Percentiles rank a stretch among this genome's conserved stretches.
These are phyloP conservation scores for Nicotiana tomentosiformis DNA, from an alignment of 257 asterid species.

Conservation along the genomic window DNA sequence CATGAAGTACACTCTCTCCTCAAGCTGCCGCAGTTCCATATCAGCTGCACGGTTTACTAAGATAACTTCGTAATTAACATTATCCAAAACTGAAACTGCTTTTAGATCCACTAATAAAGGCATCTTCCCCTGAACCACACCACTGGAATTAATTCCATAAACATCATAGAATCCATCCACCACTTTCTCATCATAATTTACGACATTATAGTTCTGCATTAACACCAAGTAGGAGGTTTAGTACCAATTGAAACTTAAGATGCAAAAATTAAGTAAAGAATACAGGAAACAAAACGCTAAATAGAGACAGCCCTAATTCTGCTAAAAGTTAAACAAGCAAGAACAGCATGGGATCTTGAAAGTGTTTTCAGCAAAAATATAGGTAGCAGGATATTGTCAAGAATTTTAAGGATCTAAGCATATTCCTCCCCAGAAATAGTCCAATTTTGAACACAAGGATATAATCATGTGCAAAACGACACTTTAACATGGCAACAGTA, in stretches of 20 bases:
- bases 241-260: not conserved
- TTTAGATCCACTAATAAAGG: conserved; percentile 70
- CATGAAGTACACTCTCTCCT: conserved; percentile 65
- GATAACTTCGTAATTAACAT: conserved; percentile 69
- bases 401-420: not conserved
- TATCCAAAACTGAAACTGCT: conserved; percentile 50
- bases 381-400: not conserved
- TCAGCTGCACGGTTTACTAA: conserved; percentile 69
- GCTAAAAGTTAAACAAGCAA: not conserved
- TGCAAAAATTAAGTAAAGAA: not conserved
- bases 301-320: not conserved
- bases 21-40: conserved; percentile 65
- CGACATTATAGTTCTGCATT: conserved; percentile 79
- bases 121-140: conserved; percentile 57
- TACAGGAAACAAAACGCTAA: not conserved
- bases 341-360: not conserved
- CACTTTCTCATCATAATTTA: conserved; percentile 85
- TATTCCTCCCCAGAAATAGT: not conserved
- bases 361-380: not conserved
- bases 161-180: conserved; percentile 94
- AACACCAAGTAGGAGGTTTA: conserved; percentile 12
- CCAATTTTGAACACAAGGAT: not conserved
- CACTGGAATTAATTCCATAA: conserved; percentile 62
- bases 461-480: not conserved
- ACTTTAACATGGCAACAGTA: not conserved